Conservation (phyloP, 305 asterid genomes). For the Rubia tinctorum region DNA sequence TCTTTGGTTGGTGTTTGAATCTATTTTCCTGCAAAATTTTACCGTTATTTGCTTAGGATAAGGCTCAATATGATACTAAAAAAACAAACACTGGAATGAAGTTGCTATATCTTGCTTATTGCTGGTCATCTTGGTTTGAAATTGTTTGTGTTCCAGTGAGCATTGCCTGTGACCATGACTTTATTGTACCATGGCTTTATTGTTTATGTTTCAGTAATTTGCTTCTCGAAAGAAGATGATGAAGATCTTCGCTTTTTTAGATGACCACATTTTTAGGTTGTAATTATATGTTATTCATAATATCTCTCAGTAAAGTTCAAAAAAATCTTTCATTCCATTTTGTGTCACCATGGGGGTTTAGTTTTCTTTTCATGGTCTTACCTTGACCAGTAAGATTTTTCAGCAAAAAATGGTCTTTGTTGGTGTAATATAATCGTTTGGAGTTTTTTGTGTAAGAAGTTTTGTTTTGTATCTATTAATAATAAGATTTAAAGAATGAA, state of each 20-base stretch:
- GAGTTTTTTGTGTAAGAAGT: conserved; percentile 24
- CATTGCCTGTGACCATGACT: conserved; percentile 45
- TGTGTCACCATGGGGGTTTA: too few relatives aligned
- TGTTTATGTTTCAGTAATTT: too few relatives aligned
- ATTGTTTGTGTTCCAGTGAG: conserved; percentile 43
- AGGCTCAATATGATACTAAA: background rate
- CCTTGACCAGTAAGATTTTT: conserved; percentile 19
- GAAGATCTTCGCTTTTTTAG: too few relatives aligned
- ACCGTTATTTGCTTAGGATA: background rate
- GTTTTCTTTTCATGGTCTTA: conserved; percentile 14
- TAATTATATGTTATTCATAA: too few relatives aligned
- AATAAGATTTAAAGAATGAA: conserved; percentile 9
- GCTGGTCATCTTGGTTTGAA: conserved; percentile 44
- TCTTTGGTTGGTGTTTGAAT: background rate
- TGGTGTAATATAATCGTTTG: conserved; percentile 11
- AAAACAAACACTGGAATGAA: background rate
- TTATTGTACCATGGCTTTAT: conserved; percentile 48
- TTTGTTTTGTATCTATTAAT: background rate
- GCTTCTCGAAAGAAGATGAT: too few relatives aligned
- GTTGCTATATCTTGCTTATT: conserved; percentile 44
- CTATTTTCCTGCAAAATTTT: too few relatives aligned
- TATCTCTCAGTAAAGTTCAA: too few relatives aligned
- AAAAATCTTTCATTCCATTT: too few relatives aligned
- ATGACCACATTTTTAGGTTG: too few relatives aligned
- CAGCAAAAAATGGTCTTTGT: conserved; percentile 9